Base-by-base conservation (phyloP, 441 rosid genomes). In the Croton laevigatus region DNA sequence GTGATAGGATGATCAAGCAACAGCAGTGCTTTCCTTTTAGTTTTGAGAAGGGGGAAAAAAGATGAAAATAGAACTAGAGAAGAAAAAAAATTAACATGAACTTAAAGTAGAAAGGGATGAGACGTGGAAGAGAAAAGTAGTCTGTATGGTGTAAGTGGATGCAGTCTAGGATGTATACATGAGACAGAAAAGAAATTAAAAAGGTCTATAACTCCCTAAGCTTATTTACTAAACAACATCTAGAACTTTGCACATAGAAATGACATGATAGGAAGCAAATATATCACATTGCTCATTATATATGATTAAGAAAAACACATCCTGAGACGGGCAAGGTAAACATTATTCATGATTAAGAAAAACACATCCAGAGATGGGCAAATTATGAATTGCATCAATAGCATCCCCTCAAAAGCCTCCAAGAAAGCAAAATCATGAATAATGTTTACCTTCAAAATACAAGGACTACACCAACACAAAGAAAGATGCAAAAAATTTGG, bases 371-470 rank as follows among this genome's bases (percentile, higher is more conserved):
- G 59, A 49, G 54, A 52, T 12, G 17, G 11, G 57, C 46, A 65
- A 0, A 19, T 20, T 8, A 65, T 58, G 59, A 49, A 20, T 51
- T 7, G 38, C 65, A 36, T 4, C 48, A 65, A 20, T 45, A 36
- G 52, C n/a, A 37, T 22, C 46, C 32, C 49, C 51, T 60, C 32
- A 49, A 49, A 37, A 16, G 58, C 51, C 44, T 72, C 59, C 48
- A 70, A 71, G 38, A 59, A 75, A 60, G 49, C 61, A 49, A 60
- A 52, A 14, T 52, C 14, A n/a, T 61, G 11, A 14, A 7, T 14
- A 13, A 16, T 20, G 40, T 44, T 61, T 32, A 48, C 49, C 46
- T 38, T 60, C 55, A 70, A 20, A 70, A 46, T 16, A 55, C 10
- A 14, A 23, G 59, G 62, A 32, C 32, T 10, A 13, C 12, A 61